Conservation (phyloP, 75 land plant genomes). For the Cunninghamia lanceolata region DNA sequence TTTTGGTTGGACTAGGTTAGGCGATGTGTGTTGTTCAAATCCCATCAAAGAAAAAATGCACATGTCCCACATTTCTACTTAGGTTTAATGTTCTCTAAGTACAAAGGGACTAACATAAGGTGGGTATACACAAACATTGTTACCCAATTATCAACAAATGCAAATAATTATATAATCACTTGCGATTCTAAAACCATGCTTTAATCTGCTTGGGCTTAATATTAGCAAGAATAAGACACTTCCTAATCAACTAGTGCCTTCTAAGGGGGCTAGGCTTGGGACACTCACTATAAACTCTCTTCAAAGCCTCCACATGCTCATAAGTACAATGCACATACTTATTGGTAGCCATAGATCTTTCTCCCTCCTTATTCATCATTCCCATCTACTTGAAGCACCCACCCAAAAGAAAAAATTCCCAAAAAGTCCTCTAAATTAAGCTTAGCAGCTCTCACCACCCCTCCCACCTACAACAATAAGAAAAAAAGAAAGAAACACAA, state of each 20-base stretch:
- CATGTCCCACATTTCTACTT: neutral
- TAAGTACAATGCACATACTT: slow-evolving; percentile 62
- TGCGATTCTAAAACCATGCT: slow-evolving; percentile 98
- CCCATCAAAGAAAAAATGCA: neutral
- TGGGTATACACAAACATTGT: neutral
- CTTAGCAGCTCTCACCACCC: neutral
- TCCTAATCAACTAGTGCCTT: slow-evolving; percentile 85
- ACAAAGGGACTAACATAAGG: slow-evolving; percentile 6
- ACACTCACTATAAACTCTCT: slow-evolving; percentile 87
- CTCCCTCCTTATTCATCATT: slow-evolving; percentile 7
- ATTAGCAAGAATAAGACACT: slow-evolving; percentile 88
- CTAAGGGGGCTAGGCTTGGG: slow-evolving; percentile 94
- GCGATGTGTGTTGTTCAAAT: too few relatives aligned
- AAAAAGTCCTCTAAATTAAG: neutral
- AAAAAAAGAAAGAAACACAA: neutral
- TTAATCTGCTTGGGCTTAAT: slow-evolving; percentile 99
- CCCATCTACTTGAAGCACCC: neutral
- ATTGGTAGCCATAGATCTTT: neutral
- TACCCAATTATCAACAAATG: neutral
- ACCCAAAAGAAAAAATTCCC: neutral
- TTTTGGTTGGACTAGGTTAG: too few relatives aligned
- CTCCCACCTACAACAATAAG: neutral
- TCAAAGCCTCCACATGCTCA: slow-evolving; percentile 96
- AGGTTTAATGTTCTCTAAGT: slow-evolving; percentile 18
- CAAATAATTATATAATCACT: slow-evolving; percentile 31